These are phyloP conservation scores for Lodderomyces pseudojiufengensis DNA, from an alignment of 1,139 yeast genomes.

Conservation along the genomic window DNA sequence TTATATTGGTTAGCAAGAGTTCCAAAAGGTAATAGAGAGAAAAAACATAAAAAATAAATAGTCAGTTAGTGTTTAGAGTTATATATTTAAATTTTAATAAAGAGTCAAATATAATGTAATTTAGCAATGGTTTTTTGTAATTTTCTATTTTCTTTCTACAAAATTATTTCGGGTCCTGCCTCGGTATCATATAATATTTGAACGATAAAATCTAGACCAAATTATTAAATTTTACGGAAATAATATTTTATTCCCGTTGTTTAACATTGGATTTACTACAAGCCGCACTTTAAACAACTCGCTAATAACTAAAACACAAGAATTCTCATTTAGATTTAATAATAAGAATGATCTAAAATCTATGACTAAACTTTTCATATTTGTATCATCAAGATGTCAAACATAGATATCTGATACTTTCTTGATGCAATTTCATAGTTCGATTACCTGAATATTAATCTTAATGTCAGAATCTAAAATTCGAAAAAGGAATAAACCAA, in stretches of 20 bases:
- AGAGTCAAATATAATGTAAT: too few relatives aligned
- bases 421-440: background rate
- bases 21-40: constrained; percentile 43
- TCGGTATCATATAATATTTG: too few relatives aligned
- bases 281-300: too few relatives aligned
- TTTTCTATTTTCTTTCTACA: background rate
- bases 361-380: background rate
- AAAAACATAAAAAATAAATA: constrained; percentile 17
- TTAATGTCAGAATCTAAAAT: constrained; percentile 2
- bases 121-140: background rate
- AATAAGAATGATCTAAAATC: background rate
- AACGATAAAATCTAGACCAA: too few relatives aligned
- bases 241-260: too few relatives aligned
- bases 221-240: too few relatives aligned
- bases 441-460: background rate
- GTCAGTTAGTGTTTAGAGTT: background rate
- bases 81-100: background rate
- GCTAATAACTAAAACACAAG: background rate
- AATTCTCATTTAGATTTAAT: background rate
- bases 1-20: constrained; percentile 77
- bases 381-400: background rate
- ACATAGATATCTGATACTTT: constrained; percentile 16
- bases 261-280: too few relatives aligned
- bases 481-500: constrained; percentile 20
- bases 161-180: too few relatives aligned